phyloP scores from a whole-genome alignment of 2,329 filamentous ascomycete species.

The Aspergillus glaucus region DNA sequence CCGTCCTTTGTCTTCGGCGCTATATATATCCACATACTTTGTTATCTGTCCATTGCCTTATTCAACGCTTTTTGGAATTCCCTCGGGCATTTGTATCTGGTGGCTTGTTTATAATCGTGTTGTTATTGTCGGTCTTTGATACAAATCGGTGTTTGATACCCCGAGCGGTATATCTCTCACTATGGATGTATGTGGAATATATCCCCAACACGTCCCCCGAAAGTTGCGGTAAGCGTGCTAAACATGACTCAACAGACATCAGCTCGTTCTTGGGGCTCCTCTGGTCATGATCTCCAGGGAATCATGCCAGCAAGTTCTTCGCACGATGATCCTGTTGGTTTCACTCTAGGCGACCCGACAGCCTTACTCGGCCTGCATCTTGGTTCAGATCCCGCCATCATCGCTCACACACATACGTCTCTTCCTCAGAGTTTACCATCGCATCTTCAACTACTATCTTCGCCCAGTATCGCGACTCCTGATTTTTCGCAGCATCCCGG shows the following conservation, averaged over 20 bases:
- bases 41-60: background rate
- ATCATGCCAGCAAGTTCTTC: conserved; percentile 20
- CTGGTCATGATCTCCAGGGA: conserved; percentile 25
- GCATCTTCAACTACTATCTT: conserved; percentile 6
- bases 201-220: background rate
- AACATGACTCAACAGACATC: background rate
- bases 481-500: conserved; percentile 18
- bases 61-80: background rate
- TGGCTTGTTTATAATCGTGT: background rate
- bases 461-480: conserved; percentile 10
- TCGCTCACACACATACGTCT: conserved; percentile 14
- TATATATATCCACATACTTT: no score
- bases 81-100: background rate
- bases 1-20: no score
- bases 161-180: background rate
- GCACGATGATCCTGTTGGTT: conserved; percentile 7
- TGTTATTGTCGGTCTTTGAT: background rate
- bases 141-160: no score
- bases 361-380: conserved; percentile 23
- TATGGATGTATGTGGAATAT: background rate
- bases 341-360: conserved; percentile 16
- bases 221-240: background rate
- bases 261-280: background rate
- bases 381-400: conserved; percentile 13
- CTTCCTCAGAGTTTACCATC: conserved; percentile 14